Percentiles rank a stretch among this genome's conserved stretches.
Conservation (phyloP, 495 filamentous ascomycete species). For the Ramalina intermedia region DNA sequence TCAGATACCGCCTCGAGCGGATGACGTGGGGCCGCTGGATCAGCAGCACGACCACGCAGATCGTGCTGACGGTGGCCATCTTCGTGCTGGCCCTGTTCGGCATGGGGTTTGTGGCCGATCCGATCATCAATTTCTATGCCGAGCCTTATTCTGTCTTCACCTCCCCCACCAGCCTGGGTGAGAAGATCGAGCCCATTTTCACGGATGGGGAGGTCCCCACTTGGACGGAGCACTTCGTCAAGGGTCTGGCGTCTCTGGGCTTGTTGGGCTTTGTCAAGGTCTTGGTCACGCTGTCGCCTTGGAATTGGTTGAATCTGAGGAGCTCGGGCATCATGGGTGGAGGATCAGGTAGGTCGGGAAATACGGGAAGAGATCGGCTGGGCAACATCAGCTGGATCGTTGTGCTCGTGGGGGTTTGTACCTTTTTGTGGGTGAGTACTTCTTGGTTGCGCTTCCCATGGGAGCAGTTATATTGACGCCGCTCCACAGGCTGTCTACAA, state of each 20-base stretch:
- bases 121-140: constrained; percentile 76
- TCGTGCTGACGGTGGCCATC: constrained; percentile 52
- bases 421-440: constrained; percentile 64
- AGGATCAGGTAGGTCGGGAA: constrained; percentile 36
- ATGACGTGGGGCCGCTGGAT: constrained; percentile 63
- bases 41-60: constrained; percentile 48
- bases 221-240: constrained; percentile 76
- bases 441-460: no score
- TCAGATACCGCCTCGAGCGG: constrained; percentile 67
- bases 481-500: constrained; percentile 58
- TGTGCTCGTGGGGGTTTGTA: constrained; percentile 63
- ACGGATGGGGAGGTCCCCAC: constrained; percentile 31
- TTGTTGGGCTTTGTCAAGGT: constrained; percentile 75
- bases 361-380: constrained; percentile 55
- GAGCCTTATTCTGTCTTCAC: constrained; percentile 49
- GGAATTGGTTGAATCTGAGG: constrained; percentile 61
- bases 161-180: constrained; percentile 13
- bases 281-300: constrained; percentile 57
- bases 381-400: constrained; percentile 63
- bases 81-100: constrained; percentile 57
- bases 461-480: neutral
- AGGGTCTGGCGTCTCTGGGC: constrained; percentile 73
- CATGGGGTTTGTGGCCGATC: constrained; percentile 83
- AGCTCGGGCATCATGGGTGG: constrained; percentile 32
- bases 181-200: constrained; percentile 15